These are phyloP conservation scores for Paecilomyces formosus DNA, from an alignment of 2,329 filamentous ascomycete species.

Conservation along the genomic window DNA sequence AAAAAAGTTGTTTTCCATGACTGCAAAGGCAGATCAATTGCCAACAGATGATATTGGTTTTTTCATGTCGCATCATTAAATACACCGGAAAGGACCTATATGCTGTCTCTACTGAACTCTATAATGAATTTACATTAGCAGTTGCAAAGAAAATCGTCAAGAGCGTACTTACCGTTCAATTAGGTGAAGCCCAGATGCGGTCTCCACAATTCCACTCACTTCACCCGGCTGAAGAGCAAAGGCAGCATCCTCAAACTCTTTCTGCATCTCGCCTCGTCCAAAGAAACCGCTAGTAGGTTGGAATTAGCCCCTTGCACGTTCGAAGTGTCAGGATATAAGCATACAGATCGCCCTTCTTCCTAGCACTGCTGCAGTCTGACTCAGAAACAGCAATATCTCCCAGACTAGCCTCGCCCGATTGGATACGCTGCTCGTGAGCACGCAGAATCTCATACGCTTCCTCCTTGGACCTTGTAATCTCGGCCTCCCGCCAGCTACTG, in stretches of 20 bases:
- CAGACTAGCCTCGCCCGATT: conserved; percentile 58
- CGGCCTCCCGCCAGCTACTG: conserved; percentile 84
- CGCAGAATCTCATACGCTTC: conserved; percentile 74
- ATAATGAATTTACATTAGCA: background rate
- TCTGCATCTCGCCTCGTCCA: conserved; percentile 92
- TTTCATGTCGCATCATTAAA: background rate
- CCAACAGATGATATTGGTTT: background rate
- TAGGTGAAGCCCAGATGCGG: conserved; percentile 87
- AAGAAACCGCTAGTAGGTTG: conserved; percentile 66
- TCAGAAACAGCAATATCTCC: conserved; percentile 81
- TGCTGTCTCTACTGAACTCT: conserved; percentile 2
- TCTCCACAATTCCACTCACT: conserved; percentile 81
- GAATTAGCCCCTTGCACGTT: conserved; percentile 7
- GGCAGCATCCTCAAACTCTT: conserved; percentile 93
- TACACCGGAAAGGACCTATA: background rate
- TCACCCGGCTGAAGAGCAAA: conserved; percentile 84
- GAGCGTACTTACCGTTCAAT: conserved; percentile 69
- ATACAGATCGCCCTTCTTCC: conserved; percentile 83
- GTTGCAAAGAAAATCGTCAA: background rate
- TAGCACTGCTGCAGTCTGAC: conserved; percentile 91
- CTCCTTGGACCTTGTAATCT: conserved; percentile 82
- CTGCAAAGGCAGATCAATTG: no score
- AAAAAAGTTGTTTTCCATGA: no score
- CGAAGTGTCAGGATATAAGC: conserved; percentile 22
- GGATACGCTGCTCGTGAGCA: conserved; percentile 68